Evolutionary conservation across 31 red algal genomes (phyloP).

Genomic region (Endocladia muricata): DNA sequence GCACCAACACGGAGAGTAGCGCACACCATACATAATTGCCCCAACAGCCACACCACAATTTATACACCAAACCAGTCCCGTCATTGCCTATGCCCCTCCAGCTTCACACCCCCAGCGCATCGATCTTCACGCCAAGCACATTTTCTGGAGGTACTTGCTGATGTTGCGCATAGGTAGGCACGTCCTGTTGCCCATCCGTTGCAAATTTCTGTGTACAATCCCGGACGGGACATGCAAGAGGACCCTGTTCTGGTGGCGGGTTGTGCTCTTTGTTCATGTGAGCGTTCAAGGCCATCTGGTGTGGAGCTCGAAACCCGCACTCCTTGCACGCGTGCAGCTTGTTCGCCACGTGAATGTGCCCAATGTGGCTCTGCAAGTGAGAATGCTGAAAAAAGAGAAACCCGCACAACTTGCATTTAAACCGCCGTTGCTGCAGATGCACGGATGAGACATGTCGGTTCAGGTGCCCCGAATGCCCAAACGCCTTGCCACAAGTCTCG

Average conservation of each 20-base stretch:
- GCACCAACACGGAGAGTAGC: too few relatives aligned
- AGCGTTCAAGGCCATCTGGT: slow-evolving; percentile 16
- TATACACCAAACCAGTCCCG: too few relatives aligned
- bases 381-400: slow-evolving; percentile 57
- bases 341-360: slow-evolving; percentile 59
- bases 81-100: too few relatives aligned
- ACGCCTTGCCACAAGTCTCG: slow-evolving; percentile 45
- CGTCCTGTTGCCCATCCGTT: too few relatives aligned
- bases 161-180: too few relatives aligned
- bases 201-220: not conserved
- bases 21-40: too few relatives aligned
- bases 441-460: slow-evolving; percentile 59
- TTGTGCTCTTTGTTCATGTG: slow-evolving; percentile 23
- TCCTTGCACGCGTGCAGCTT: slow-evolving; percentile 46
- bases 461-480: slow-evolving; percentile 68
- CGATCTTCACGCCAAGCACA: too few relatives aligned
- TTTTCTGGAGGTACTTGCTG: too few relatives aligned
- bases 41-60: too few relatives aligned
- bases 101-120: too few relatives aligned
- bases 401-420: slow-evolving; percentile 59
- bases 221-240: too few relatives aligned
- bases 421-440: slow-evolving; percentile 49
- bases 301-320: slow-evolving; percentile 32
- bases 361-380: slow-evolving; percentile 62
- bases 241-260: too few relatives aligned